Conservation (phyloP, 139 green algal species). For the Yamagishiella unicocca region DNA sequence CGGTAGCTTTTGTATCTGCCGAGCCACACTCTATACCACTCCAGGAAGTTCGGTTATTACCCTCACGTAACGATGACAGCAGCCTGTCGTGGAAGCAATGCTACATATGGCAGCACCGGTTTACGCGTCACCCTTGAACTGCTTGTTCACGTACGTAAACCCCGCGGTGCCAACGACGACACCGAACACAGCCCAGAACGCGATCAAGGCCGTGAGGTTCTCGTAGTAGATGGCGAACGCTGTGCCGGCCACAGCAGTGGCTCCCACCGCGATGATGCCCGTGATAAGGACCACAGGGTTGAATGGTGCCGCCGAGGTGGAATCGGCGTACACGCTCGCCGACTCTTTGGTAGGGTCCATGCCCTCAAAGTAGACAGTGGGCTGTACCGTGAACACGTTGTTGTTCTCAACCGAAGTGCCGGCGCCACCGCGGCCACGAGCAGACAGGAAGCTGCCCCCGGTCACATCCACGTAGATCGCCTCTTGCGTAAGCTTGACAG, state of each 20-base stretch:
- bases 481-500: constrained; percentile 82
- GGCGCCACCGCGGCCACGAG: constrained; percentile 53
- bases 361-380: constrained; percentile 89
- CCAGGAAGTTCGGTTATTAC: no score
- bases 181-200: constrained; percentile 67
- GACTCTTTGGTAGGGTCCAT: constrained; percentile 63
- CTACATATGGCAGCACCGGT: no score
- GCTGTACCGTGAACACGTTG: constrained; percentile 89
- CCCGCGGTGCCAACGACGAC: constrained; percentile 27
- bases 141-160: constrained; percentile 63
- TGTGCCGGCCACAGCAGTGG: constrained; percentile 72
- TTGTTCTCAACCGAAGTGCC: constrained; percentile 94
- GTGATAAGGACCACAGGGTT: constrained; percentile 64
- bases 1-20: no score
- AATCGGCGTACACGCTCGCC: constrained; percentile 15
- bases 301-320: neutral
- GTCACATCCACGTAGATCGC: constrained; percentile 82
- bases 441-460: neutral
- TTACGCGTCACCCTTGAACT: constrained; percentile 36
- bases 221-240: constrained; percentile 77
- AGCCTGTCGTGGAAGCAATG: no score
- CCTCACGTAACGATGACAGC: no score
- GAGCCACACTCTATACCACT: no score
- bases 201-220: constrained; percentile 61
- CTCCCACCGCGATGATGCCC: constrained; percentile 65